Base-by-base conservation (phyloP, 495 filamentous ascomycete species). In the Penicillium goetzii region DNA sequence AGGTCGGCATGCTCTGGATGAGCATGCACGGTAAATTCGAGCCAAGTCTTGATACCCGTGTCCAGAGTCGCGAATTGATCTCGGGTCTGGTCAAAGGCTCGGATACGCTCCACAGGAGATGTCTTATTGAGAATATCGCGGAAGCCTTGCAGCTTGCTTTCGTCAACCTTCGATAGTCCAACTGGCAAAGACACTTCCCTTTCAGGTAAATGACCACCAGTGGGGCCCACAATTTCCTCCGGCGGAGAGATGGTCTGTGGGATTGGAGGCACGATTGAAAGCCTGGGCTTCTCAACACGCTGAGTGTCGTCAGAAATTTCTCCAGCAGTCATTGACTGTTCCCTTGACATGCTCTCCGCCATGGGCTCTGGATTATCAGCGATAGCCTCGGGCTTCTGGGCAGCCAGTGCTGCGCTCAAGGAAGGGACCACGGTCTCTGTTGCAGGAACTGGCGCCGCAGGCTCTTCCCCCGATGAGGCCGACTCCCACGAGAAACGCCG, bases 31-130 rank as follows among this genome's bases (percentile, higher is more conserved):
- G 77, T 86, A 7, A 78, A 64, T 21, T 78, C 62, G 54, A 96
- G 76, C 93, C 93, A 97, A 55, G 88, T 77, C n/a, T 78, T 75
- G 12, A 97, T 75, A 3, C 93, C 92, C 9, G 88, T 88, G 58
- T 96, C 85, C 58, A 89, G 83, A 11, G 80, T 74, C 1, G 89
- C 88, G 64, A 91, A 92, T 57, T 91, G 87, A 17, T 81, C 75
- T 52, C 91, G 83, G 0, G 89, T 89, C 36, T 86, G 84, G 64
- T 92, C 83, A 70, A 87, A 95, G 1, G 86, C 85, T 38, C 80
- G 74, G 50, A 92, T 88, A 25, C 92, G 86, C 41, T 93, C 89
- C 26, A 81, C 68, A 0, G 84, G 67, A 7, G 83, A 79, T 21
- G 83, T 81, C 36, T 92, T 78, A 5, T 84, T 84, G 53, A 92